phyloP scores from a whole-genome alignment of 1,284 basidiomycete species.

The Rhodotorula sp. region DNA sequence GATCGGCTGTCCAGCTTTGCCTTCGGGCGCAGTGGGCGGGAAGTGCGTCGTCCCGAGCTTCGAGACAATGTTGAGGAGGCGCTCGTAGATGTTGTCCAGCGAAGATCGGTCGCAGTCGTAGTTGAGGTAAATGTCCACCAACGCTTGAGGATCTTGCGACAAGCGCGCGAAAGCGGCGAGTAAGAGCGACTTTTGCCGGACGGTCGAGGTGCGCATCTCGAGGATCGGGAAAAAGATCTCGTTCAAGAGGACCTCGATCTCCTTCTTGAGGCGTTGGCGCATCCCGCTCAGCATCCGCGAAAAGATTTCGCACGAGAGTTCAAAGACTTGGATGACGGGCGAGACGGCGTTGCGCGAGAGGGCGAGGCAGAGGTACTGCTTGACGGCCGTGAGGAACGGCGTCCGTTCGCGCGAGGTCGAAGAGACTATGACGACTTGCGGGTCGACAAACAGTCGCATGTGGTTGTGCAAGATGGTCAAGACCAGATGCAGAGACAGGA shows the following conservation, averaged over 20 bases:
- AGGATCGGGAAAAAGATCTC: conserved; percentile 99
- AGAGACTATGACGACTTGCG: conserved; percentile 81
- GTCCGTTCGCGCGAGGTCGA: conserved; percentile 79
- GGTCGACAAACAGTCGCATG: conserved; percentile 81
- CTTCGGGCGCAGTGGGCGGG: conserved; percentile 51
- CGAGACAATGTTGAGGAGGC: conserved; percentile 89
- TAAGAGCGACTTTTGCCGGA: conserved; percentile 90
- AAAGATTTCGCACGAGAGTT: conserved; percentile 97
- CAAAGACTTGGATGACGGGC: conserved; percentile 94
- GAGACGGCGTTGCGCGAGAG: conserved; percentile 94
- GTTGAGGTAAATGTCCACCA: conserved; percentile 96
- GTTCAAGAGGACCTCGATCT: conserved; percentile 95
- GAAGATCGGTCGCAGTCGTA: conserved; percentile 94
- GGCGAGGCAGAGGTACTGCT: conserved; percentile 90
- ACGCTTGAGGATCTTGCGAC: conserved; percentile 89
- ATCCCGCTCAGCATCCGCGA: conserved; percentile 92
- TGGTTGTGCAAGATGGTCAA: conserved; percentile 88
- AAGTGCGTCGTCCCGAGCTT: conserved; percentile 77
- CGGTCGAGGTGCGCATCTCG: conserved; percentile 94
- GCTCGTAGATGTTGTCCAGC: conserved; percentile 92
- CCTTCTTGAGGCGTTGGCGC: conserved; percentile 98
- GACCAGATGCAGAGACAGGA: conserved; percentile 87
- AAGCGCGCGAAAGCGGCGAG: conserved; percentile 75
- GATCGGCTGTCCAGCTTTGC: conserved; percentile 54
- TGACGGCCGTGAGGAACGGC: conserved; percentile 84